Evolutionary conservation across 2,329 filamentous ascomycete species (phyloP).

Genomic region (Fusarium graminum): DNA sequence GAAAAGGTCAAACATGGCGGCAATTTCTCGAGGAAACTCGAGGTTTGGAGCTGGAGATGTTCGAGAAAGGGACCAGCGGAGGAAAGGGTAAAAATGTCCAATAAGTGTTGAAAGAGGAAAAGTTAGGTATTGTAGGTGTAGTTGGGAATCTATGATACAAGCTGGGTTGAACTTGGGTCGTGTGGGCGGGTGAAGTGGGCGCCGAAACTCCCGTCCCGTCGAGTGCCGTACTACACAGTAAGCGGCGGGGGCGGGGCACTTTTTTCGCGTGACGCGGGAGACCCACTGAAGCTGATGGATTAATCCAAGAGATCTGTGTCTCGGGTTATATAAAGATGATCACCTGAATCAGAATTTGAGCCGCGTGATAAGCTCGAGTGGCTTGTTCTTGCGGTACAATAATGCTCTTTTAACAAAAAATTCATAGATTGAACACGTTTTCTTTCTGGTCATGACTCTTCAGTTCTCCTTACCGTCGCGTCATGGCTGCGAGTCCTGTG

Average conservation of each 20-base stretch:
- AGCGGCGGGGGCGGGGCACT: slow-evolving; percentile 39
- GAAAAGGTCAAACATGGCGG: slow-evolving; percentile 80
- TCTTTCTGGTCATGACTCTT: background rate
- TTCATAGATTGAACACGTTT: slow-evolving; percentile 17
- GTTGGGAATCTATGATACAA: slow-evolving; percentile 17
- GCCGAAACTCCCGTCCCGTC: slow-evolving; percentile 38
- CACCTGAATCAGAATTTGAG: slow-evolving; percentile 29
- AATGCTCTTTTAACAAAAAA: slow-evolving; percentile 8
- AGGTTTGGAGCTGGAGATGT: background rate
- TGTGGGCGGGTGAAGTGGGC: slow-evolving; percentile 27
- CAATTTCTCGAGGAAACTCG: slow-evolving; percentile 21
- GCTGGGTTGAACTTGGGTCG: slow-evolving; percentile 17
- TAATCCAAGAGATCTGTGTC: background rate
- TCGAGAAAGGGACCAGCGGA: slow-evolving; percentile 4
- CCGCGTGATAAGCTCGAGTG: slow-evolving; percentile 30
- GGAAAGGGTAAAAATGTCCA: slow-evolving; percentile 7
- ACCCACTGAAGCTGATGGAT: slow-evolving; percentile 11
- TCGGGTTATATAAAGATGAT: slow-evolving; percentile 15
- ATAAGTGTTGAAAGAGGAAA: slow-evolving; percentile 8
- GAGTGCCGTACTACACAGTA: background rate
- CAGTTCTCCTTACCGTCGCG: background rate
- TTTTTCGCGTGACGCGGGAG: slow-evolving; percentile 29
- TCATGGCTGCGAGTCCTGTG: slow-evolving; percentile 12
- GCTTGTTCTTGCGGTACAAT: background rate
- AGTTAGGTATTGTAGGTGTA: slow-evolving; percentile 5